These are phyloP conservation scores for Peronosclerospora sorghi DNA, from an alignment of 352 stramenopile genomes.

Conservation along the genomic window DNA sequence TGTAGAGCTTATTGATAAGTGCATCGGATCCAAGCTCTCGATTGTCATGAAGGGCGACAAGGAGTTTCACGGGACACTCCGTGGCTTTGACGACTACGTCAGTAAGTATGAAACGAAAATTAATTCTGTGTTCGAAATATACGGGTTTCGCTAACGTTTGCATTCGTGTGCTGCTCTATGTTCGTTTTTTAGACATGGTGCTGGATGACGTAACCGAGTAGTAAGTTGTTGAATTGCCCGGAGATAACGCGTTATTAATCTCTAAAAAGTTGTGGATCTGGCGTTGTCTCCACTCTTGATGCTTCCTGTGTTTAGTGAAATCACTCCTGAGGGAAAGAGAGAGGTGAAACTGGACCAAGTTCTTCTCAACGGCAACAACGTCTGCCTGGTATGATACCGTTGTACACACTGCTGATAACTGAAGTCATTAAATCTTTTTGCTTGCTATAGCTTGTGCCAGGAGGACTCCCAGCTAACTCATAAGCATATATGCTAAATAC, in stretches of 20 bases:
- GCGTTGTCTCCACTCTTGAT: neutral
- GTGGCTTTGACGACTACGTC: conserved; percentile 95
- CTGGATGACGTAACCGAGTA: conserved; percentile 93
- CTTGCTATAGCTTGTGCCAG: conserved; percentile 59
- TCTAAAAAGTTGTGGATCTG: too few relatives aligned
- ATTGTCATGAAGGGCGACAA: conserved; percentile 99
- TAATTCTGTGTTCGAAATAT: too few relatives aligned
- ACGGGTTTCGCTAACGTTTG: conserved; percentile 1
- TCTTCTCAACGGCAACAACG: conserved; percentile 98
- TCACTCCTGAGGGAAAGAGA: conserved; percentile 79
- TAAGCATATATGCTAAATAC: conserved; percentile 8
- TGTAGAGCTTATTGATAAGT: conserved; percentile 98
- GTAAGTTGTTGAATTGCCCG: conserved; percentile 27
- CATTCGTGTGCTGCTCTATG: conserved; percentile 1
- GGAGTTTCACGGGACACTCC: conserved; percentile 90
- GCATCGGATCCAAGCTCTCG: conserved; percentile 96
- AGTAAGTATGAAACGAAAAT: conserved; percentile 80
- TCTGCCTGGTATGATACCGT: conserved; percentile 70
- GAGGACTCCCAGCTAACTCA: conserved; percentile 42
- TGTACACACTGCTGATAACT: neutral
- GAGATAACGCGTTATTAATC: too few relatives aligned
- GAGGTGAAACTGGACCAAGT: conserved; percentile 90
- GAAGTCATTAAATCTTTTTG: neutral
- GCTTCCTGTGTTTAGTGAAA: conserved; percentile 39
- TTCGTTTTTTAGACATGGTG: conserved; percentile 64